Percentiles rank a stretch among this genome's conserved stretches.
Evolutionary conservation across 2,329 filamentous ascomycete species (phyloP).

Genomic region (Claviceps cyperi): DNA sequence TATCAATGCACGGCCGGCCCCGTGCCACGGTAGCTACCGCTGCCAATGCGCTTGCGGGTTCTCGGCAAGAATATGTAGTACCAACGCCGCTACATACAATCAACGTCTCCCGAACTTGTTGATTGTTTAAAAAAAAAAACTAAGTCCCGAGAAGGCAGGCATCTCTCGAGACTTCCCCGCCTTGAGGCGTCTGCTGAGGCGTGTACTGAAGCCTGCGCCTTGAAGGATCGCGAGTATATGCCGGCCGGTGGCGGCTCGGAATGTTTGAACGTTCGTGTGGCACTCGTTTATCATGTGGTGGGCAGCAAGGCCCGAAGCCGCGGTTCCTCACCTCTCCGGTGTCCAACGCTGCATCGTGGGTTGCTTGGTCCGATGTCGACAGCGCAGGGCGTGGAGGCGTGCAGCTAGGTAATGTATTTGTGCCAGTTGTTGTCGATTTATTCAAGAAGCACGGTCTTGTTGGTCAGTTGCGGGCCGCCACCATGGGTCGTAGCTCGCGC

Average conservation of each 20-base stretch:
- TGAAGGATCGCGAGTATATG: too few relatives aligned
- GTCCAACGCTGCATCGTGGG: neutral
- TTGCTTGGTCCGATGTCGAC: neutral
- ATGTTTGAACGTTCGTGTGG: too few relatives aligned
- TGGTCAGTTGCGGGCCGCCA: neutral
- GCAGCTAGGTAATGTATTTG: too few relatives aligned
- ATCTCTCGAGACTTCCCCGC: too few relatives aligned
- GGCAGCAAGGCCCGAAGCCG: neutral
- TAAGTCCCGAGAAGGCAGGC: too few relatives aligned
- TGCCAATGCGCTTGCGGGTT: neutral
- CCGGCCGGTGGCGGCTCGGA: too few relatives aligned
- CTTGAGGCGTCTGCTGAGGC: too few relatives aligned
- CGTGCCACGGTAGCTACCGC: slow-evolving; percentile 8
- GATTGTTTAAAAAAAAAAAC: too few relatives aligned
- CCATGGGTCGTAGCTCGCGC: neutral
- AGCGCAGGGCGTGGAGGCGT: neutral
- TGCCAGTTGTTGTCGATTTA: too few relatives aligned
- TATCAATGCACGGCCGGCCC: slow-evolving; percentile 7
- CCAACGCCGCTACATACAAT: neutral
- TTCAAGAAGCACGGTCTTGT: neutral
- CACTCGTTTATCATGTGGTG: neutral
- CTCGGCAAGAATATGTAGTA: neutral
- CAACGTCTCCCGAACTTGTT: neutral
- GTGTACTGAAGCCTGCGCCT: too few relatives aligned
- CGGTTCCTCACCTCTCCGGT: neutral